Evolutionary conservation across 306 rosid genomes (phyloP).

Genomic region (Cicer arietinum): DNA sequence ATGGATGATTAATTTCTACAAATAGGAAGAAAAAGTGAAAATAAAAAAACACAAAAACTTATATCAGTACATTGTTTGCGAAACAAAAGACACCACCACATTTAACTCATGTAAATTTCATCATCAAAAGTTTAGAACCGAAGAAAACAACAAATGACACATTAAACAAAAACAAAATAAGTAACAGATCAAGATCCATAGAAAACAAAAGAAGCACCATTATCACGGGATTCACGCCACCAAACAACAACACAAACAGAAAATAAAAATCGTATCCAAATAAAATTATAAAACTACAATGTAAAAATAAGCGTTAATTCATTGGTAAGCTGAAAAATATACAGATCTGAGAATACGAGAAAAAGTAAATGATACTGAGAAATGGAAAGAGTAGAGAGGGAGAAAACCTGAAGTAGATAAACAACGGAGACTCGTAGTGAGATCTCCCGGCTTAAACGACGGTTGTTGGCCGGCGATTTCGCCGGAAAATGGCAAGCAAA

Average conservation of each 20-base stretch:
- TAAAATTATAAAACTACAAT: background rate
- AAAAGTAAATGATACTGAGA: background rate
- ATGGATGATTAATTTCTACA: conserved; percentile 20
- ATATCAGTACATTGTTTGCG: conserved; percentile 6
- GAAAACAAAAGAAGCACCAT: background rate
- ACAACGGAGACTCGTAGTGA: background rate
- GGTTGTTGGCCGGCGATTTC: conserved; percentile 52
- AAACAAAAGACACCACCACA: background rate
- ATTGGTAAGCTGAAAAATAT: background rate
- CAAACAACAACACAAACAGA: background rate
- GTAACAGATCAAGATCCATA: conserved; percentile 64
- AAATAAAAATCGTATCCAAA: background rate
- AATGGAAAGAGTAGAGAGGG: background rate
- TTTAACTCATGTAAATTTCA: conserved; percentile 8
- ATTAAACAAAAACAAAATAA: conserved; percentile 21
- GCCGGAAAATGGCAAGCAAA: conserved; percentile 49
- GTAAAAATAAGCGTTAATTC: conserved; percentile 26
- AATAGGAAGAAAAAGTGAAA: background rate
- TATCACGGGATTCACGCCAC: background rate
- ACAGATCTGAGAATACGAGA: conserved; percentile 63
- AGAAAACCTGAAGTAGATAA: conserved; percentile 50
- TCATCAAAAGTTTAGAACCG: conserved; percentile 1
- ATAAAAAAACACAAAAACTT: background rate
- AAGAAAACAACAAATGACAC: conserved; percentile 15
- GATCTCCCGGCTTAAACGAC: conserved; percentile 45